Percentiles rank a stretch among this genome's conserved stretches.
phyloP scores from a whole-genome alignment of 208 protist genomes.

The Trypanosoma melophagium region DNA sequence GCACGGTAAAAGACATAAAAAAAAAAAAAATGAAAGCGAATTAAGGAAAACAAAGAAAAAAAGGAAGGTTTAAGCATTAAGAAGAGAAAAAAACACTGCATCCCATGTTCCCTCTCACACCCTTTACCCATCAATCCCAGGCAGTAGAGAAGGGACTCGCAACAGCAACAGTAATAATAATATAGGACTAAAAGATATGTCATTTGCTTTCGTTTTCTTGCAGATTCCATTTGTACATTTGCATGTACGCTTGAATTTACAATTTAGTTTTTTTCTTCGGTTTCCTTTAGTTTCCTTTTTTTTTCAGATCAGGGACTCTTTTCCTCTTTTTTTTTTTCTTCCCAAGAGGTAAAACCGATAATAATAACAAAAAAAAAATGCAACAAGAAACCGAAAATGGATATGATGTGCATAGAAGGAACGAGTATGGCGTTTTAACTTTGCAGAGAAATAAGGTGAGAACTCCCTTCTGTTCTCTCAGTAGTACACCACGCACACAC shows the following conservation, averaged over 20 bases:
- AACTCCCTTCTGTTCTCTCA: no score
- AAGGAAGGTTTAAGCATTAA: not conserved
- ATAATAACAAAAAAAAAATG: not conserved
- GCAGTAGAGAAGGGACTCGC: not conserved
- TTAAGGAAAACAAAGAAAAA: not conserved
- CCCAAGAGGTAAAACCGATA: not conserved
- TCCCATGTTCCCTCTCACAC: no score
- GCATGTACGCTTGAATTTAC: not conserved
- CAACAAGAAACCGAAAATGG: not conserved
- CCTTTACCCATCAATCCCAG: not conserved
- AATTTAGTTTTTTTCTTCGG: not conserved
- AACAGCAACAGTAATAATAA: no score
- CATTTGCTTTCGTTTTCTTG: not conserved
- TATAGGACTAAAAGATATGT: not conserved
- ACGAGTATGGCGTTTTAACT: no score
- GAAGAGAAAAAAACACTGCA: not conserved
- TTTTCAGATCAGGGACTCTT: not conserved
- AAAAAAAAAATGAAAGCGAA: not conserved
- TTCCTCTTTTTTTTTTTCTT: not conserved
- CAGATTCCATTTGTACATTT: not conserved
- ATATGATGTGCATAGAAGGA: no score
- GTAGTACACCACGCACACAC: no score
- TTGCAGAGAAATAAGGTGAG: no score
- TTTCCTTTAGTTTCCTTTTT: not conserved
- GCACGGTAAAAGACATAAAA: no score